Evolutionary conservation across 176 grass and related monocot species (phyloP), one percentile per base, ranked within the genome.

Genomic region (Calamus simplicifolius): DNA sequence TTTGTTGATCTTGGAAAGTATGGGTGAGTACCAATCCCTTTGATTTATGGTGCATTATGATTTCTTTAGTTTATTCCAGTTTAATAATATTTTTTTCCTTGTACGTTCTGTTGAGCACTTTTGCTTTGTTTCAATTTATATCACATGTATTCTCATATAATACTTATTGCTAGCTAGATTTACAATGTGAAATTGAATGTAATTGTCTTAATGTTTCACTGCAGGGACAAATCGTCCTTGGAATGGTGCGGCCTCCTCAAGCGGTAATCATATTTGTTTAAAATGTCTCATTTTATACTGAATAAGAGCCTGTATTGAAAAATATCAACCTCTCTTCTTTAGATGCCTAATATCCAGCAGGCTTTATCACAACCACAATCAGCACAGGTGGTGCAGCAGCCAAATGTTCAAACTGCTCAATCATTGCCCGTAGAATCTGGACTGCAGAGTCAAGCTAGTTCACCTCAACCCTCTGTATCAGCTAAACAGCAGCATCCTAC

Each of bases 161-260:
- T 43, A 43, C 35, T 43, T 43, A 43, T 43, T 43, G 35, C 35
- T 43, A 43, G 8, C 35, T 43, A 43, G 2, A 43, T 2, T 13
- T 10, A 43, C 35, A 13, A 43, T 13, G 35, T 43, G 10, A 43
- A 43, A 43, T 13, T 43, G 35, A 43, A 43, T 43, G 35, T 13
- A 43, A 2, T 2, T 43, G 35, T 43, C 35, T 43, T 43, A 43
- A 43, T 82, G 60, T 12, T 43, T 13, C 35, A 43, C 8, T 43
- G 12, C 88, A 98, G 88, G 81, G 79, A 5, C 94, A 98, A 83
- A 77, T 98, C 49, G 79, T 93, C 78, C 94, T 98, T 49, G 94
- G 94, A 80, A 98, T 98, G 94, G 88, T 98, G 25, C 78, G 93
- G 62, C 75, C 81, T 30, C 88, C 88, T 61, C 83, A 98, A 86